Percentiles rank a stretch among this genome's conserved stretches.
phyloP scores from a whole-genome alignment of 2,329 filamentous ascomycete genomes.

The Alternaria triticina region DNA sequence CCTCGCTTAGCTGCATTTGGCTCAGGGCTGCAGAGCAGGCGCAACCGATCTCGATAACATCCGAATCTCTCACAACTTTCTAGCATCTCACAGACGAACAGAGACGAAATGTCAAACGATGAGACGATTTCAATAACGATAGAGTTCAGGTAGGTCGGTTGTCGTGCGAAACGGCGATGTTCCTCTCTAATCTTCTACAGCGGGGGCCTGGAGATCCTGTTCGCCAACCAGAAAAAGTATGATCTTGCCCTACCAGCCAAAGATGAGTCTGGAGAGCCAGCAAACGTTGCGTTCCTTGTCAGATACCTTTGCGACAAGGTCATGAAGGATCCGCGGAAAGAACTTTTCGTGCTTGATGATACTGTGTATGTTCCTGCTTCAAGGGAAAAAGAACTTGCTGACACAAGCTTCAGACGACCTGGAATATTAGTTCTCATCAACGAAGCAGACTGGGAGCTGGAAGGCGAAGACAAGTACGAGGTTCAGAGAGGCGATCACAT shows the following conservation, averaged over 20 bases:
- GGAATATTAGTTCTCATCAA: constrained; percentile 97
- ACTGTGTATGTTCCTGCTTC: constrained; percentile 71
- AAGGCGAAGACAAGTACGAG: constrained; percentile 90
- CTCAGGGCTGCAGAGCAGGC: constrained; percentile 8
- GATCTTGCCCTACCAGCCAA: constrained; percentile 70
- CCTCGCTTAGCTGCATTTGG: constrained; percentile 31
- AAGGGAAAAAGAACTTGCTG: constrained; percentile 5
- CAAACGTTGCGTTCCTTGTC: constrained; percentile 79
- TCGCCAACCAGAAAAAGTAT: constrained; percentile 80
- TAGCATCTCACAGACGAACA: neutral
- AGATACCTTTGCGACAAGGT: constrained; percentile 77
- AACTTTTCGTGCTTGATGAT: constrained; percentile 86
- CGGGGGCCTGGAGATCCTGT: constrained; percentile 93
- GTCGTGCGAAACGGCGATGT: neutral
- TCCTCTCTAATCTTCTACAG: constrained; percentile 49
- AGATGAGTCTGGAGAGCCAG: constrained; percentile 64
- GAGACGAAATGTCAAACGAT: constrained; percentile 31
- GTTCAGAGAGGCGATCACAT: constrained; percentile 84
- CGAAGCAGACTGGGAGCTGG: constrained; percentile 97
- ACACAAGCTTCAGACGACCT: constrained; percentile 70
- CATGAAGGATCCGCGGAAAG: constrained; percentile 84
- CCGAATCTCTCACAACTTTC: neutral
- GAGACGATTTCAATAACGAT: constrained; percentile 66
- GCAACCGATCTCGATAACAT: constrained; percentile 1
- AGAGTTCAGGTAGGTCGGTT: constrained; percentile 67